Conservation (phyloP, 345 rosid species). For the Streptanthus diversifolius region DNA sequence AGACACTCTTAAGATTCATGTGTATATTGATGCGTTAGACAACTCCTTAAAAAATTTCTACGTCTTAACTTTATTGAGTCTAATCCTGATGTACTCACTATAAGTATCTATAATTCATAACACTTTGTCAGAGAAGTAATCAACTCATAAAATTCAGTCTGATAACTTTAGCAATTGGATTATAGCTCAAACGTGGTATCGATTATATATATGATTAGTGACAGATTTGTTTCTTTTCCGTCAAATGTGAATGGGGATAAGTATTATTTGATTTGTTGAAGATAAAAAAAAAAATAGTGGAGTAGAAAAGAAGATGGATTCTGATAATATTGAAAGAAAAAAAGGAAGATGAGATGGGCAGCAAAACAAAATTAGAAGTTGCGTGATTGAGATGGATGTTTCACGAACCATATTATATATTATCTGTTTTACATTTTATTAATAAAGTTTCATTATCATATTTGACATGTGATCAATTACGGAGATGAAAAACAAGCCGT, state of each 20-base stretch:
- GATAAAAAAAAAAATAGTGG: not conserved
- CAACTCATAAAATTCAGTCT: not conserved
- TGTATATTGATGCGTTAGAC: not conserved
- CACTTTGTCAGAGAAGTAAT: not conserved
- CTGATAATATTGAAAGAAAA: not conserved
- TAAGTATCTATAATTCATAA: not conserved
- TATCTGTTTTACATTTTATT: not conserved
- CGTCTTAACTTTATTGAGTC: not conserved
- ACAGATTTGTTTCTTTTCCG: not conserved
- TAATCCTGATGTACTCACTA: not conserved
- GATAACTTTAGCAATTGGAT: not conserved
- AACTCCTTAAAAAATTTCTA: not conserved
- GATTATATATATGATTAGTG: not conserved
- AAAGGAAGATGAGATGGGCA: conserved; percentile 18
- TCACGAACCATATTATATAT: conserved; percentile 5
- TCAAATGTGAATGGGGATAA: not conserved
- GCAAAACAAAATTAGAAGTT: conserved; percentile 27
- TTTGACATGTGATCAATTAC: conserved; percentile 10
- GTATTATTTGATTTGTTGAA: not conserved
- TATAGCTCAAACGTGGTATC: not conserved
- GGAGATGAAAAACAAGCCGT: conserved; percentile 1
- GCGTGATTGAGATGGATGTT: conserved; percentile 23
- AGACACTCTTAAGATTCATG: not conserved
- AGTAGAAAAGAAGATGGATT: conserved; percentile 3
- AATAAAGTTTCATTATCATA: not conserved